These are phyloP conservation scores for Rhododendron simsii DNA, from an alignment of 148 eudicot genomes.

Conservation along the genomic window DNA sequence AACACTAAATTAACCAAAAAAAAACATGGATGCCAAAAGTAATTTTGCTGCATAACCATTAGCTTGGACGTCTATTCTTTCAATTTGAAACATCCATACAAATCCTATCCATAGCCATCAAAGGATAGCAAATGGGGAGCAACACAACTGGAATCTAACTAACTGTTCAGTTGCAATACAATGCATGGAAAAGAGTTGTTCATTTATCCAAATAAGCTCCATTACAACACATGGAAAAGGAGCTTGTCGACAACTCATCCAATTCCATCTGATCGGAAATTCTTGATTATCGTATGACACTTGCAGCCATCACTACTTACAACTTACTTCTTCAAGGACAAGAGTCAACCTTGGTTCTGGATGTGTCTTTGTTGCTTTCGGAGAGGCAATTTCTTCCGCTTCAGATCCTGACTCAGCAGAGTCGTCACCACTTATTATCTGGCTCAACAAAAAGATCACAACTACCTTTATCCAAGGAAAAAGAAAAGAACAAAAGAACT, in stretches of 20 bases:
- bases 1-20: not conserved
- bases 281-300: not conserved
- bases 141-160: slow-evolving; percentile 1
- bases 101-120: not conserved
- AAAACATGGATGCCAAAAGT: not conserved
- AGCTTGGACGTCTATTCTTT: slow-evolving; percentile 1
- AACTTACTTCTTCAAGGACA: slow-evolving; percentile 49
- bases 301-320: slow-evolving; percentile 8
- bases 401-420: slow-evolving; percentile 41
- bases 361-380: slow-evolving; percentile 21
- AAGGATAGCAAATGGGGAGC: not conserved
- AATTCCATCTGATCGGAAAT: slow-evolving; percentile 2
- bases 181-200: not conserved
- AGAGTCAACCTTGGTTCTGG: slow-evolving; percentile 28
- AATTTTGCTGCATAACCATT: not conserved
- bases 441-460: slow-evolving; percentile 15
- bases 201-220: not conserved
- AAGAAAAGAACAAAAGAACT: not conserved
- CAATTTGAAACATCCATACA: slow-evolving; percentile 6
- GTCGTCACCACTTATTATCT: slow-evolving; percentile 31
- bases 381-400: slow-evolving; percentile 36
- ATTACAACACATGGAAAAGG: slow-evolving; percentile 6
- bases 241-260: not conserved
- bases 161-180: not conserved
- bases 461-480: not conserved